Evolutionary conservation across 768 basidiomycete species (phyloP), one percentile per base, ranked within the genome.

Genomic region (Xerocomellus chrysenteron): DNA sequence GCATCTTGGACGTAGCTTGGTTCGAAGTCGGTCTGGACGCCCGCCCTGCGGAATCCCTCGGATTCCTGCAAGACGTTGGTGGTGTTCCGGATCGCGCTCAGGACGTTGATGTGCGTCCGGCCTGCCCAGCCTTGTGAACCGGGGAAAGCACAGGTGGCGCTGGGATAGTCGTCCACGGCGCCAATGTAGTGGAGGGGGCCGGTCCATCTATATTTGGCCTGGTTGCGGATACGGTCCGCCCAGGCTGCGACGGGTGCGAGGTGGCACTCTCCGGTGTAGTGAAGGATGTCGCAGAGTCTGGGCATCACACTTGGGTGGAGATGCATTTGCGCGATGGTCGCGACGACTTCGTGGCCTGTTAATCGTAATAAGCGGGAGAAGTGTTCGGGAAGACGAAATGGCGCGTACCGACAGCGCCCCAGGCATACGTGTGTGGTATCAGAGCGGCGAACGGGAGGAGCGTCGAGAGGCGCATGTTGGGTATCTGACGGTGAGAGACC

Each of bases 301-400:
- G 82, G 78, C 40, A 87, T 77, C 5, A 88, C 86, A 2, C 75
- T 76, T 0, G 91, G 90, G 68, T 92, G 83, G 3, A 98, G 81
- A 69, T 97, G 85, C 56, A 95, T 92, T 69, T 98, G 90, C 1
- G 96, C 96, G 54, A 98, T 90, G 5, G 94, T 96, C 1, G 94
- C 95, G 6, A 93, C 84, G 33, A 97, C 87, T 76, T 97, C 90
- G 64, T 98, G 95, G 4, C 95, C 93, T 85, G 26, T 30, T 14
- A 16, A 5, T 5, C 5, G 16, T 12, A 7, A 21, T 60, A 17
- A 61, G 52, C 16, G 11, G n/a, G 21, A 16, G 48, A 37, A 13
- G 7, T 0, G 19, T 2, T 32, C 7, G 14, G 52, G 8, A 42
- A 26, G 17, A 37, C 30, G 19, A 28, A 30, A 28, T 5, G 21